Base-by-base conservation (phyloP, 495 filamentous ascomycete species). In the Penicillium pancosmium region DNA sequence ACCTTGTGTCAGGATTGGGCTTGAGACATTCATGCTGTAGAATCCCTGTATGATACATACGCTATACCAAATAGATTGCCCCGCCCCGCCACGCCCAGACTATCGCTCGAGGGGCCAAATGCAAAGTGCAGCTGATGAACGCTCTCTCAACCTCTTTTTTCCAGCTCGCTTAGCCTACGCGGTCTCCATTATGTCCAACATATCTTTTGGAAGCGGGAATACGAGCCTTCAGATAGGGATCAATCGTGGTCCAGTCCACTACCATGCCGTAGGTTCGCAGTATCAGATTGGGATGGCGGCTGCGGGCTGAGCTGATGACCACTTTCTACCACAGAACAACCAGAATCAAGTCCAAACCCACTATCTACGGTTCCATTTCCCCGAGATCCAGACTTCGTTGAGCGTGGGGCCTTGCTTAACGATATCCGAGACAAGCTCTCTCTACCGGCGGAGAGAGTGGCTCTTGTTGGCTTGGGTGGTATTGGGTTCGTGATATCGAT, bases 301-400 rank as follows among this genome's bases (percentile, higher is more conserved):
- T n/a, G n/a, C n/a, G n/a, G 10, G 15, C 2, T 19, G 16, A 1
- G 43, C 35, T 53, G 47, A 49, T 18, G 12, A 27, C 16, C 12
- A 31, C 15, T 31, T 21, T 19, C 40, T 21, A 38, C 18, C 19
- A 6, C 5, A 56, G 54, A 56, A 23, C 54, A 16, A 5, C 41
- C 58, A 18, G 62, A 70, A 34, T 40, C 58, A 11, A 55, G 40
- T 5, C 61, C 61, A 11, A n/a, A 10, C 6, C 63, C 69, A 38
- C 57, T 61, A 10, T 62, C 54, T 9, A 70, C 52, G 2, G 54
- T 76, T 12, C 75, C 68, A 10, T 74, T 76, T 53, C 41, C 50
- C 5, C 67, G 62, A n/a, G 70, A 78, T 48, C 63, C 46, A 35
- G 70, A 74, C 44, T 78, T 78, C 57, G 64, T 78, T 19, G 64